Conservation (phyloP, 2,329 filamentous ascomycete species). For the Trichoderma cornu-damae region DNA sequence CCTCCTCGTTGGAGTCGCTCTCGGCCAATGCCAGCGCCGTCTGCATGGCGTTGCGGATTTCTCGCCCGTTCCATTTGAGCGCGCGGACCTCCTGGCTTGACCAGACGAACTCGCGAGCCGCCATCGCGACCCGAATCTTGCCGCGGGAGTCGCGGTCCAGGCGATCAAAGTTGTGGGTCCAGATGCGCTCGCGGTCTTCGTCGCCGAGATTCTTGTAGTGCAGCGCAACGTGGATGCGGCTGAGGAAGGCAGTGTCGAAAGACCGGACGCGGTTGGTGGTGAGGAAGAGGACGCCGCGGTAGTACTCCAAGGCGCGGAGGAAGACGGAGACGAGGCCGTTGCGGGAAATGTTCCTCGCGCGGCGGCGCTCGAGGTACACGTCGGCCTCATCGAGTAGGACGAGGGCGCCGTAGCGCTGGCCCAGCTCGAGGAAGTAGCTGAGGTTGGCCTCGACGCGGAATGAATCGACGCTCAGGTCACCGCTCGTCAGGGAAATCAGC, state of each 20-base stretch:
- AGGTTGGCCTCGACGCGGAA: conserved; percentile 40
- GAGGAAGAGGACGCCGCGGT: conserved; percentile 46
- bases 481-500: conserved; percentile 47
- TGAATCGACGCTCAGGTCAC: conserved; percentile 42
- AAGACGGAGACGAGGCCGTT: conserved; percentile 48
- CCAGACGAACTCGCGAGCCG: conserved; percentile 39
- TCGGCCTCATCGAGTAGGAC: conserved; percentile 57
- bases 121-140: conserved; percentile 34
- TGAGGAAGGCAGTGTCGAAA: conserved; percentile 46
- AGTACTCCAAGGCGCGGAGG: conserved; percentile 48
- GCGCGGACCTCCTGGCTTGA: conserved; percentile 33
- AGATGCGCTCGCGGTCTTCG: conserved; percentile 42
- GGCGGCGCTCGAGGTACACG: conserved; percentile 53
- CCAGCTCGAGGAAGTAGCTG: conserved; percentile 45
- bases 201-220: conserved; percentile 41
- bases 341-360: conserved; percentile 39
- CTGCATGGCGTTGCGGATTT: conserved; percentile 42
- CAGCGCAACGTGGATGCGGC: conserved; percentile 46
- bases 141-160: conserved; percentile 38
- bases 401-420: conserved; percentile 46
- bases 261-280: conserved; percentile 46
- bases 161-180: conserved; percentile 43
- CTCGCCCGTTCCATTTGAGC: conserved; percentile 40
- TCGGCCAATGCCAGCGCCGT: conserved; percentile 43
- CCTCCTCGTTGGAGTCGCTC: conserved; percentile 36